phyloP scores from a whole-genome alignment of 140 eudicot species.

The Anethum foeniculum region DNA sequence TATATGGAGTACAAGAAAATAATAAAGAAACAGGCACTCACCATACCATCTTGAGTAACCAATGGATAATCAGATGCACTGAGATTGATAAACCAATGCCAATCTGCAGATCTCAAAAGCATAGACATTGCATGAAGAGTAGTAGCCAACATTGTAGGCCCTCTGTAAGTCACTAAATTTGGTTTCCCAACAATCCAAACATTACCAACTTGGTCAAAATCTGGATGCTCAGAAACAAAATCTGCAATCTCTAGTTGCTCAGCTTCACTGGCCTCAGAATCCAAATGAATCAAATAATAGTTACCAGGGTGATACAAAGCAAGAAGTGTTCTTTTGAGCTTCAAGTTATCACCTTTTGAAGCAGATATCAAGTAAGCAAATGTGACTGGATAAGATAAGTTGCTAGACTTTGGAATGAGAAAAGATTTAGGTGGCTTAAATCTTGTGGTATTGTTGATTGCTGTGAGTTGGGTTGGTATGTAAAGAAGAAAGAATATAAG shows the following conservation, averaged over 20 bases:
- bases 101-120: slow-evolving; percentile 48
- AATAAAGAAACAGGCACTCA: slow-evolving; percentile 34
- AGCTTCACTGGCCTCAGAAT: slow-evolving; percentile 39
- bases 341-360: slow-evolving; percentile 56
- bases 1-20: not conserved
- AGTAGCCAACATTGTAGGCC: slow-evolving; percentile 90
- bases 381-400: slow-evolving; percentile 47
- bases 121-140: slow-evolving; percentile 83
- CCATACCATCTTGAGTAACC: slow-evolving; percentile 99
- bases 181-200: slow-evolving; percentile 83
- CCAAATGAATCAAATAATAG: slow-evolving; percentile 60
- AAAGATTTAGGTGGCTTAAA: slow-evolving; percentile 26
- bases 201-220: slow-evolving; percentile 50
- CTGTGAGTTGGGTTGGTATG: slow-evolving; percentile 41
- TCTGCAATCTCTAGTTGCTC: slow-evolving; percentile 58
- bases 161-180: slow-evolving; percentile 81
- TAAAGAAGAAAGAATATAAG: slow-evolving; percentile 43
- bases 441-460: slow-evolving; percentile 20
- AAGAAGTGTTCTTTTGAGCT: slow-evolving; percentile 54
- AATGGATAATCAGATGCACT: slow-evolving; percentile 98
- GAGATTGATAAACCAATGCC: slow-evolving; percentile 97
- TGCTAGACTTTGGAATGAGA: slow-evolving; percentile 27
- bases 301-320: slow-evolving; percentile 82
- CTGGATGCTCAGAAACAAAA: slow-evolving; percentile 38
- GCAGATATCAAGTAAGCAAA: slow-evolving; percentile 96